These are phyloP conservation scores for Elaeis guineensis DNA, from an alignment of 176 grass and related monocot species.

Conservation along the genomic window DNA sequence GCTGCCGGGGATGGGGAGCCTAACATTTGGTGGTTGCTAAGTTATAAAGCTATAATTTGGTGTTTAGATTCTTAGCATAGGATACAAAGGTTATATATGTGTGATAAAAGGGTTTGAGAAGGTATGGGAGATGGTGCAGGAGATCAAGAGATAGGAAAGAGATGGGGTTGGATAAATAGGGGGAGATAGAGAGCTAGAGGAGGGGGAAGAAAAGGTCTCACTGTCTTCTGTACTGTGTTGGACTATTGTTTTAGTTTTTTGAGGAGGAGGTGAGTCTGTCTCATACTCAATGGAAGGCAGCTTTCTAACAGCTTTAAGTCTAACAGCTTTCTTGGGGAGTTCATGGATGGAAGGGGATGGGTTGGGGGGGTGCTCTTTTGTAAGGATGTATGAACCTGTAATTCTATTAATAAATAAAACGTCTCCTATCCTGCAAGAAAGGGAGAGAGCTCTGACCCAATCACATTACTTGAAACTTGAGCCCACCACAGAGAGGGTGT, in stretches of 20 bases:
- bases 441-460: too few relatives aligned
- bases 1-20: constrained; percentile 10
- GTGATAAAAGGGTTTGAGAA: constrained; percentile 29
- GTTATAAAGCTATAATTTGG: too few relatives aligned
- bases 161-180: constrained; percentile 49
- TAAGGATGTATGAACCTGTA: too few relatives aligned
- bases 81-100: constrained; percentile 39
- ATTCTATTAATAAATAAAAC: too few relatives aligned
- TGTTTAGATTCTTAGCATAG: constrained; percentile 16
- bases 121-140: too few relatives aligned
- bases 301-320: constrained; percentile 38
- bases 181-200: neutral
- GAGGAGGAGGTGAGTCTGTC: constrained; percentile 48
- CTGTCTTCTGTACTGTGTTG: neutral
- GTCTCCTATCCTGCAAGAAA: too few relatives aligned
- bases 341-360: constrained; percentile 12
- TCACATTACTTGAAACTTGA: too few relatives aligned
- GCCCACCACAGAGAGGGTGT: too few relatives aligned
- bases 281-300: constrained; percentile 55
- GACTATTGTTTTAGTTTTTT: constrained; percentile 23
- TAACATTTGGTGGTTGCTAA: constrained; percentile 49
- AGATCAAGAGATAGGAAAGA: constrained; percentile 7
- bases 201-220: constrained; percentile 31
- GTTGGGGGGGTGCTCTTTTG: too few relatives aligned
- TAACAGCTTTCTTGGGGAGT: constrained; percentile 46